These are phyloP conservation scores for Sonneratia alba DNA, from an alignment of 345 rosid species.

Conservation along the genomic window DNA sequence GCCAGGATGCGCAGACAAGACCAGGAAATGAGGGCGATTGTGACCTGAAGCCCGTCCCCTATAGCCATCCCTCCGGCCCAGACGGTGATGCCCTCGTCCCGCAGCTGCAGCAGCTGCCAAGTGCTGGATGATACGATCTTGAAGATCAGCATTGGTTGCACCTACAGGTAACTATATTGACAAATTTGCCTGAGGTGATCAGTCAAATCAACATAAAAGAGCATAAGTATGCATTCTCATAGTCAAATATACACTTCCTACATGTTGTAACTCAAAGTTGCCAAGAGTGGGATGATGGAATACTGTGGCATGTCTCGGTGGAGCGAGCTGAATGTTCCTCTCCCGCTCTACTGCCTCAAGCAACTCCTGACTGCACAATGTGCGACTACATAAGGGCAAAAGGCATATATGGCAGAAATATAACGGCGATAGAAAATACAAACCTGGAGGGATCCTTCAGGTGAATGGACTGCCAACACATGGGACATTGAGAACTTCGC, in stretches of 20 bases:
- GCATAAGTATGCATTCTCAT: background rate
- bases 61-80: conserved; percentile 49
- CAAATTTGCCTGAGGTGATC: background rate
- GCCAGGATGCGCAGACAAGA: conserved; percentile 37
- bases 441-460: conserved; percentile 22
- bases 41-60: conserved; percentile 45
- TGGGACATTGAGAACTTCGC: conserved; percentile 78
- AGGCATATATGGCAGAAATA: background rate
- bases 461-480: conserved; percentile 64
- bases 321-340: conserved; percentile 36
- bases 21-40: conserved; percentile 41
- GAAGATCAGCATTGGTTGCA: conserved; percentile 53
- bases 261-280: conserved; percentile 61
- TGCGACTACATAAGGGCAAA: background rate
- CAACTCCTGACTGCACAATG: conserved; percentile 46
- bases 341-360: conserved; percentile 61
- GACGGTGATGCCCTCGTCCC: conserved; percentile 43
- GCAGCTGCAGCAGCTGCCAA: conserved; percentile 63
- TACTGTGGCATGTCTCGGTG: conserved; percentile 45
- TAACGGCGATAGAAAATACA: background rate
- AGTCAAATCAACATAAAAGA: conserved; percentile 4
- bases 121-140: conserved; percentile 71
- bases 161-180: conserved; percentile 53
- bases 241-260: conserved; percentile 5
- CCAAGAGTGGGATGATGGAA: conserved; percentile 65